Base-by-base conservation (phyloP, 768 basidiomycete species). In the Calvatia gigantea region DNA sequence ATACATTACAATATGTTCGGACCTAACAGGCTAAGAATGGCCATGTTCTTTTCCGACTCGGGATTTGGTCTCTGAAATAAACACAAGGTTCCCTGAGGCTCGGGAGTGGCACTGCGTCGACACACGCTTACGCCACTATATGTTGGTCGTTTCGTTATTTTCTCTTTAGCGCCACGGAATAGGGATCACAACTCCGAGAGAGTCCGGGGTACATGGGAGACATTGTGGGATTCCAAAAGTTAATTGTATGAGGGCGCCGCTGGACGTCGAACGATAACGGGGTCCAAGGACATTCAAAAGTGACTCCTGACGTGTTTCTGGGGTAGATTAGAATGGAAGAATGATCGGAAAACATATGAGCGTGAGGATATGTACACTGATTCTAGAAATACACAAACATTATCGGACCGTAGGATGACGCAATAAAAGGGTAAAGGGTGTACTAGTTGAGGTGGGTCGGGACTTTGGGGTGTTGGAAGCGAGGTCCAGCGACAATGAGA, bases 281-380 rank as follows among this genome's bases (percentile, higher is more conserved):
- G 41, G n/a, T n/a, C n/a, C n/a, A n/a, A n/a, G n/a, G n/a, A n/a
- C 19, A 35, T 32, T 19, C 19, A 31, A 42, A 21, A 31, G 19
- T 53, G 51, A 53, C 28, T 53, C 51, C 43, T 53, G 51, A 53
- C 51, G 41, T 53, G 44, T 23, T 33, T 43, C 41, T 53, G 41
- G 51, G 42, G 41, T 32, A 33, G 11, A 19, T 19, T 15, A 25
- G 39, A 53, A 53, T 53, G 51, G 51, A 53, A 53, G 51, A 53
- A 6, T 17, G 14, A 14, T 17, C 21, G 35, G 25, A 28, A 39
- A 19, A 39, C 50, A 45, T 45, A 45, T 28, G 43, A 45, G 17
- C 12, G 43, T 15, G 43, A 14, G 27, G 43, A 28, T 15, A 45
- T 8, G 8, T 7, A 25, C 27, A 45, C 28, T 7, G n/a, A 27